Base-by-base conservation (phyloP, 768 basidiomycete species). In the Agaricus subrufescens region DNA sequence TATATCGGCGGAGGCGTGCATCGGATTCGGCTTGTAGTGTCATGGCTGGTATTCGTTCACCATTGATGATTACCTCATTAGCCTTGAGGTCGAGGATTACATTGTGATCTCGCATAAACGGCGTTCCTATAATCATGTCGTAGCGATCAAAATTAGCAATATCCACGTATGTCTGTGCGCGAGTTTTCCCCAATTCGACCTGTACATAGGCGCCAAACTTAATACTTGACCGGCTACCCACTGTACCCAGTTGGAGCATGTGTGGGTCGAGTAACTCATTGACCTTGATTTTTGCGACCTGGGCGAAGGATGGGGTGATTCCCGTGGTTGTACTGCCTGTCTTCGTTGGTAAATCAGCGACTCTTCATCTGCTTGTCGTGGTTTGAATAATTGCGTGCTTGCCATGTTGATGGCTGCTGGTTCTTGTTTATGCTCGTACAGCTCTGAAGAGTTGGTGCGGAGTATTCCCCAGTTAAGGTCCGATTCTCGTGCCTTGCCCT, bases 121-220 rank as follows among this genome's bases (percentile, higher is more conserved):
- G 69, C 2, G 65, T 71, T 0, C 75, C 71, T 1, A 76, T 61
- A 0, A 76, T 66, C 49, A 66, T 57, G 31, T 75, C 69, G 52
- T 74, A 76, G 3, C 55, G 56, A 49, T 73, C 69, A 9, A 75
- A 60, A 39, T 76, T 76, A 0, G 62, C 65, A 4, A 76, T 57
- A 51, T 75, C 69, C 2, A 73, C 58, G 37, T 73, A 73, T 15
- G 43, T 44, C 7, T 6, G 7, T 9, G 15, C 15, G 14, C 5
- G n/a, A 44, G n/a, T 6, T 7, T 44, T 15, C 15, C 43, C 43
- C 14, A 44, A 7, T 7, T 44, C 26, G 6, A 44, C 26, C 5
- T 44, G n/a, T 8, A 44, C 5, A 44, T 6, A n/a, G 9, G 43
- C 26, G 26, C 43, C 14, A 15, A n/a, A 44, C 26, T 44, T 44